phyloP scores from a whole-genome alignment of 352 stramenopile species.

The Pythium periplocum region DNA sequence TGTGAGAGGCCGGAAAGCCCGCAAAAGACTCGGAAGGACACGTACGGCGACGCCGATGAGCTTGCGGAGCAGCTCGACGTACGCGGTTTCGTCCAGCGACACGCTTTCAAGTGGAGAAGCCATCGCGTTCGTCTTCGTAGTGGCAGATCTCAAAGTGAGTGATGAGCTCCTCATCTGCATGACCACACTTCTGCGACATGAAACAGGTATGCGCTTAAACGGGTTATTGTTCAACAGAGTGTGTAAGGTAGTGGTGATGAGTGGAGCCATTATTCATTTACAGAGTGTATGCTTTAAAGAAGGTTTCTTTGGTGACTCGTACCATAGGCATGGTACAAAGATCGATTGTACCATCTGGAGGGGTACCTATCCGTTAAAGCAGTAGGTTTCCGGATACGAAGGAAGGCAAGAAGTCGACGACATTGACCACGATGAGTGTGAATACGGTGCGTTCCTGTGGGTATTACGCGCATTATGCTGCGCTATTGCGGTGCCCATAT shows the following conservation, averaged over 20 bases:
- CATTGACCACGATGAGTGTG: background rate
- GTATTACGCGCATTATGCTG: background rate
- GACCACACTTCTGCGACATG: background rate
- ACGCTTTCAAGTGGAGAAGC: constrained; percentile 32
- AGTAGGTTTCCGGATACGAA: no score
- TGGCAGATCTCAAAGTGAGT: constrained; percentile 17
- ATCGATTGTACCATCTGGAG: no score
- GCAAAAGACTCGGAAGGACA: constrained; percentile 26
- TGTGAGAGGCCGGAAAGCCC: constrained; percentile 2
- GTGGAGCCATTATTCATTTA: no score
- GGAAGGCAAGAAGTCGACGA: no score
- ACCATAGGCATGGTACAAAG: no score
- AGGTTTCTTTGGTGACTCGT: no score
- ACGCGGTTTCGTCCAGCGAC: constrained; percentile 65
- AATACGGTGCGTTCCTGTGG: background rate
- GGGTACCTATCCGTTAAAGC: no score
- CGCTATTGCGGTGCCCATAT: background rate
- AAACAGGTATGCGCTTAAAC: no score
- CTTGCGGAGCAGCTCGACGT: constrained; percentile 80
- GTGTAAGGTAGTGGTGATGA: no score
- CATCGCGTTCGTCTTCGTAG: constrained; percentile 13
- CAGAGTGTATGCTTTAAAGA: no score
- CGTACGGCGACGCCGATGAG: constrained; percentile 71
- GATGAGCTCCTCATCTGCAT: constrained; percentile 10
- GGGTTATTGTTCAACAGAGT: no score